A percentile compares a stretch with the other conserved stretches of the same genome.
Conservation (phyloP, 2,329 filamentous ascomycete species). For the Trichoderma koningii region DNA sequence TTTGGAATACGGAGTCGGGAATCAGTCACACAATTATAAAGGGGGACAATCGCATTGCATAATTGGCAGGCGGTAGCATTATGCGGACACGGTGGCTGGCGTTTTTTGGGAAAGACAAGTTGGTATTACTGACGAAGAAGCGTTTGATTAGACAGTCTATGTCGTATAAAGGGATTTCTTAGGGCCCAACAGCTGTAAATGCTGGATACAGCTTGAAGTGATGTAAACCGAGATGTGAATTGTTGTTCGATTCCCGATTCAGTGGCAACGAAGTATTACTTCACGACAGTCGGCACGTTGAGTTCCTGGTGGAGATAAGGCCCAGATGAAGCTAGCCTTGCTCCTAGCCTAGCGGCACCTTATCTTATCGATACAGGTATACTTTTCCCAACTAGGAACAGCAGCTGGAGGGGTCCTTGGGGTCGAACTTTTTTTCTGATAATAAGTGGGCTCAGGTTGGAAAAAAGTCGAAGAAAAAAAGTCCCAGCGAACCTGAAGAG, state of each 20-base stretch:
- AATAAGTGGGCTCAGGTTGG: constrained; percentile 12
- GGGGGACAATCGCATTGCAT: constrained; percentile 19
- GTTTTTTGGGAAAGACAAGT: constrained; percentile 19
- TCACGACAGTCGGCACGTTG: neutral
- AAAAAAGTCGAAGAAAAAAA: constrained; percentile 1
- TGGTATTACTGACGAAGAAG: neutral
- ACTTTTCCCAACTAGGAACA: constrained; percentile 11
- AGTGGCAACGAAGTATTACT: neutral
- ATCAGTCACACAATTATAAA: constrained; percentile 12
- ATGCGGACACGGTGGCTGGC: constrained; percentile 13
- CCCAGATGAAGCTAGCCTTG: neutral
- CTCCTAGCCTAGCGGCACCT: neutral
- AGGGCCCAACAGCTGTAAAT: no score
- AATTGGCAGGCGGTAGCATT: neutral
- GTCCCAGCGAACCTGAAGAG: neutral
- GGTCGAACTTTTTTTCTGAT: constrained; percentile 8
- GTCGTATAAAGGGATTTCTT: neutral
- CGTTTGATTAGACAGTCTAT: constrained; percentile 4
- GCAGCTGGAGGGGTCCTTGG: constrained; percentile 6
- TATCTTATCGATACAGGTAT: constrained; percentile 3
- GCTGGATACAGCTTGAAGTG: no score
- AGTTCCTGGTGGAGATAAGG: no score
- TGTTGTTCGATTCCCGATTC: neutral
- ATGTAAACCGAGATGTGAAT: neutral
- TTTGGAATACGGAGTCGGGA: constrained; percentile 26